Percentiles rank a stretch among this genome's conserved stretches.
Evolutionary conservation across 768 basidiomycete species (phyloP).

Genomic region (Pleurotus platypus): DNA sequence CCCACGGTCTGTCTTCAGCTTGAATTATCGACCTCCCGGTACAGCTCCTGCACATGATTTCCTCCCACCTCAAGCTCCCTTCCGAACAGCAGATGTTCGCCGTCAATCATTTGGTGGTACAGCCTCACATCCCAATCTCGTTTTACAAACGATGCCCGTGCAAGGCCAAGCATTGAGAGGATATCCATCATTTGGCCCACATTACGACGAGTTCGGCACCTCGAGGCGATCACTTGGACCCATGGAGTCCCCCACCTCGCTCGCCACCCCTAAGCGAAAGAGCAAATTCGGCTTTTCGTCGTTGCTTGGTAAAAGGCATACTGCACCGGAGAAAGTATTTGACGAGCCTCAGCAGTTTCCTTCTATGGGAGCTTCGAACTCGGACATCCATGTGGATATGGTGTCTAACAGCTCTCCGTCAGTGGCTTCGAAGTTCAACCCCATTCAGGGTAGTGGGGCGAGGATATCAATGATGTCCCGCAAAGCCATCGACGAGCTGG

Average conservation of each 20-base stretch:
- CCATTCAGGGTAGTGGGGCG: constrained; percentile 27
- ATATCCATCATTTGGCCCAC: constrained; percentile 32
- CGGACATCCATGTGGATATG: constrained; percentile 40
- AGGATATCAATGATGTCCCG: constrained; percentile 64
- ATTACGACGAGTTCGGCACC: constrained; percentile 72
- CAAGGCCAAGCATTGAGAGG: constrained; percentile 19
- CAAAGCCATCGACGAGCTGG: constrained; percentile 72
- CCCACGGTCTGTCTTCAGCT: constrained; percentile 64
- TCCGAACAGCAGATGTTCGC: constrained; percentile 52
- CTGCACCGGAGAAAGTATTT: constrained; percentile 27
- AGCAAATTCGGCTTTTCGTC: constrained; percentile 70
- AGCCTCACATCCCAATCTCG: constrained; percentile 51
- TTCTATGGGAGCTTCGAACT: constrained; percentile 38
- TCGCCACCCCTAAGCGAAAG: constrained; percentile 57
- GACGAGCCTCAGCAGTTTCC: constrained; percentile 44
- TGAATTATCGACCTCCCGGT: constrained; percentile 44
- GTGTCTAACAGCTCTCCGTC: constrained; percentile 40
- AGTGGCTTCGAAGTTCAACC: constrained; percentile 50
- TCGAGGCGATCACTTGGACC: constrained; percentile 58
- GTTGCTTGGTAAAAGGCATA: constrained; percentile 56
- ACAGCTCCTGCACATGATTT: constrained; percentile 46
- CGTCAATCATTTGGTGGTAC: constrained; percentile 78
- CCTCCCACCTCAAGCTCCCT: constrained; percentile 59
- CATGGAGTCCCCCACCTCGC: constrained; percentile 23
- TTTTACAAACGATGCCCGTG: constrained; percentile 46